These are phyloP conservation scores for Stylosanthes scabra DNA, from an alignment of 331 rosid species.

Conservation along the genomic window DNA sequence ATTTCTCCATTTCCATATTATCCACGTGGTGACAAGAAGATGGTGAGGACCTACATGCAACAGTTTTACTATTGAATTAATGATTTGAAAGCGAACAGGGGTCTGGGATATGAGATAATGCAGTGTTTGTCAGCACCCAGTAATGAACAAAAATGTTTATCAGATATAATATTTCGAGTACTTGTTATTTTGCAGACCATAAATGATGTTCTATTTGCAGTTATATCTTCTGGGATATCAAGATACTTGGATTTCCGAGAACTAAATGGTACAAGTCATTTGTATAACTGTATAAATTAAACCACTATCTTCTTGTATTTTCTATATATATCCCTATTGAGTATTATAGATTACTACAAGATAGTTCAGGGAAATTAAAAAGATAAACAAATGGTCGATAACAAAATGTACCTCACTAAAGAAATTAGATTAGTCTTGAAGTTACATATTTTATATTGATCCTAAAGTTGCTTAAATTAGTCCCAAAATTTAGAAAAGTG, in stretches of 20 bases:
- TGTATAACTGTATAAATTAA: neutral
- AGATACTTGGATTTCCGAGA: conserved; percentile 68
- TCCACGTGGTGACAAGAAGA: too few species aligned
- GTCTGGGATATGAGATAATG: neutral
- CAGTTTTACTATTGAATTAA: neutral
- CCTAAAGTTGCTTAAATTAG: too few species aligned
- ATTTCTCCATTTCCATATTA: too few species aligned
- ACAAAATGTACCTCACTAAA: too few species aligned
- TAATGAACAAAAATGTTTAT: neutral
- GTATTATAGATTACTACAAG: too few species aligned
- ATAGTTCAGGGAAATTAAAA: too few species aligned
- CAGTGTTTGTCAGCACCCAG: conserved; percentile 1
- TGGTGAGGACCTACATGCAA: too few species aligned
- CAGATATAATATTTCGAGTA: neutral
- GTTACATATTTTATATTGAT: too few species aligned
- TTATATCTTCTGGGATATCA: conserved; percentile 81
- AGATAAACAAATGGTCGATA: too few species aligned
- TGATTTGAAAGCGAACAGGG: conserved; percentile 1
- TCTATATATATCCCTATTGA: too few species aligned
- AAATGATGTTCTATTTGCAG: conserved; percentile 83
- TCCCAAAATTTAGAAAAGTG: too few species aligned
- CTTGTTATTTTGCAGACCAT: conserved; percentile 66
- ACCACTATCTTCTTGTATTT: neutral
- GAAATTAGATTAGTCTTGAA: too few species aligned
- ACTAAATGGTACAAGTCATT: conserved; percentile 62